Base-by-base conservation (phyloP, 2,329 filamentous ascomycete species). In the Coniochaeta prunicola region DNA sequence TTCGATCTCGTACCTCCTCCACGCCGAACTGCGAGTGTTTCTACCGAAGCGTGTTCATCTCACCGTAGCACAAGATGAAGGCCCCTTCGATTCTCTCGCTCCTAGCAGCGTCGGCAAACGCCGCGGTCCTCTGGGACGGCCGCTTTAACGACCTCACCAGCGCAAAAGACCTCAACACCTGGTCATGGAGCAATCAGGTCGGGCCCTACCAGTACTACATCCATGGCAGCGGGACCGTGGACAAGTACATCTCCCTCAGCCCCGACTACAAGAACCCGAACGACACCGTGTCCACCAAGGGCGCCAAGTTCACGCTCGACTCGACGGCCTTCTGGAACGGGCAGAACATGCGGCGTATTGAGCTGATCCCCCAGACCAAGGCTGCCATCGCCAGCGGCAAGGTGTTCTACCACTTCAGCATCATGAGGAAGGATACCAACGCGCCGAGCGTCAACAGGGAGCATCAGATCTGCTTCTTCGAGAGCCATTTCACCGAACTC, bases 151-250 rank as follows among this genome's bases (percentile, higher is more conserved):
- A 83, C 59, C 73, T 85, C 63, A 72, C 74, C 17, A 74, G 79
- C 9, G 77, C 77, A 45, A 65, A 76, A 2, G 84, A 87, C 68
- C 76, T 88, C 31, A 74, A 78, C 65, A 78, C 79, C 42, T 88
- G 86, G 86, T 85, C 81, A 4, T 90, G 82, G 81, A 78, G 77
- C n/a, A 88, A 84, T 70, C 81, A 87, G 71, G 83, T 88, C 65
- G 85, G 85, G 28, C 80, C 84, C 0, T 91, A 88, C 73, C 87
- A 90, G 71, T 90, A 88, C 77, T 90, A 90, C 75, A 90, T 90
- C 69, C 88, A 91, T 74, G 88, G 88, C 36, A 74, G 75, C 5
- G 80, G 77, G 9, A 57, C 73, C 0, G 77, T 84, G 9, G 77
- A 77, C 24, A 74, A 81, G 65, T 89, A 90, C 71, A 78, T 89